A percentile compares a stretch with the other conserved stretches of the same genome.
Evolutionary conservation across 805 yeast species (phyloP).

Genomic region (Yamadazyma tumulicola): DNA sequence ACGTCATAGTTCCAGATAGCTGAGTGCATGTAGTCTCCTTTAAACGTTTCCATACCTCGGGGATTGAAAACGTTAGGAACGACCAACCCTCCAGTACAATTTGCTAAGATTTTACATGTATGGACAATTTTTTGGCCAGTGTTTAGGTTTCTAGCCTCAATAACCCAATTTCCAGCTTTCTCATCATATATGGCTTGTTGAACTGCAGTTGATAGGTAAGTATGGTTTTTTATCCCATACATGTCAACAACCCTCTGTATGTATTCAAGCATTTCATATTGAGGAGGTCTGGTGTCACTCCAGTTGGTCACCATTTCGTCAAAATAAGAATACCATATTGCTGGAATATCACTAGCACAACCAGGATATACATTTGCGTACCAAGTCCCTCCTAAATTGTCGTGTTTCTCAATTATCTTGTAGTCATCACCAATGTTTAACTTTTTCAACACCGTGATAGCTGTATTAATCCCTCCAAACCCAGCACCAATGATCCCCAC

Average conservation of each 20-base stretch:
- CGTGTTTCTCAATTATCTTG: constrained; percentile 36
- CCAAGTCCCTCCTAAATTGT: constrained; percentile 43
- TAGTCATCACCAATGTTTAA: constrained; percentile 25
- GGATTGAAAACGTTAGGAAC: constrained; percentile 27
- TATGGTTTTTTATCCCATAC: constrained; percentile 19
- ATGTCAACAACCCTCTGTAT: constrained; percentile 29
- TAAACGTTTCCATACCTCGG: constrained; percentile 31
- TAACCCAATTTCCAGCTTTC: constrained; percentile 23
- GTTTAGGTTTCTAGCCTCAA: constrained; percentile 21
- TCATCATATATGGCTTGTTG: constrained; percentile 21
- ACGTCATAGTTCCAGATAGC: constrained; percentile 36
- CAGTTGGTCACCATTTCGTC: constrained; percentile 33
- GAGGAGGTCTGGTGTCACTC: constrained; percentile 39
- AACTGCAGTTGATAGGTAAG: constrained; percentile 22
- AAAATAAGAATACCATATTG: constrained; percentile 36
- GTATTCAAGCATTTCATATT: constrained; percentile 41
- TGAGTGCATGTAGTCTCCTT: constrained; percentile 39
- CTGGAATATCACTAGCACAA: constrained; percentile 44
- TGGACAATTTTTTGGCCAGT: constrained; percentile 32
- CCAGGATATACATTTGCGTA: constrained; percentile 45
- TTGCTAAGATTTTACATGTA: constrained; percentile 22
- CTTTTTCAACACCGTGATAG: constrained; percentile 23
- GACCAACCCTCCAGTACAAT: constrained; percentile 37
- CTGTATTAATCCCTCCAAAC: constrained; percentile 34
- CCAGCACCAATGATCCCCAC: constrained; percentile 41